These are phyloP conservation scores for Xanthoparmelia taractica DNA, from an alignment of 495 filamentous ascomycete species.

Conservation along the genomic window DNA sequence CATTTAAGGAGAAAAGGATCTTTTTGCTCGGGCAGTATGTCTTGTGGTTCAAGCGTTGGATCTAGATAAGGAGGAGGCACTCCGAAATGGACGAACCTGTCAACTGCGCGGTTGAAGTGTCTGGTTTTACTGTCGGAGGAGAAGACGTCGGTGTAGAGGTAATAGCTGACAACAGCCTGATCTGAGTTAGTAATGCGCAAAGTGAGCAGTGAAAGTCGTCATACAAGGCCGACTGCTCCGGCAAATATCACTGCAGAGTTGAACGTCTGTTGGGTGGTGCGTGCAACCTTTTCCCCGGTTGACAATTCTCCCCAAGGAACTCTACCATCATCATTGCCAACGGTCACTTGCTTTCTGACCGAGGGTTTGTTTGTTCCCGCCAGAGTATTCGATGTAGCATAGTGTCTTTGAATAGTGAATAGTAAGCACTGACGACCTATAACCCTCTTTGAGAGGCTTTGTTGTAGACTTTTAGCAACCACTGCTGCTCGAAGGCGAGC, in stretches of 20 bases:
- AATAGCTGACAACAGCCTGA: constrained; percentile 65
- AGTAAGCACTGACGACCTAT: not conserved
- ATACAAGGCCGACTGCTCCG: constrained; percentile 68
- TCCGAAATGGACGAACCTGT: too few relatives aligned
- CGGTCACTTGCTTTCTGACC: constrained; percentile 59
- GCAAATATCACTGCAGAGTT: constrained; percentile 72
- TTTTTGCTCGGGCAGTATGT: too few relatives aligned
- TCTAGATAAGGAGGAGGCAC: too few relatives aligned
- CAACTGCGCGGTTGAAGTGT: constrained; percentile 82
- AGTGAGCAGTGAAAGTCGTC: constrained; percentile 18
- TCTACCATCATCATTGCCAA: constrained; percentile 72
- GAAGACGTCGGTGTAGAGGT: constrained; percentile 83
- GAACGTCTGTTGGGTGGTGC: constrained; percentile 83
- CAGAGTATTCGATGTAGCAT: constrained; percentile 48
- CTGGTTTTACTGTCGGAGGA: constrained; percentile 74
- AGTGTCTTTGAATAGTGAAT: constrained; percentile 22
- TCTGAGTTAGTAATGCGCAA: not conserved
- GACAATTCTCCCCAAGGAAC: constrained; percentile 74
- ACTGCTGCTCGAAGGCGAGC: not conserved
- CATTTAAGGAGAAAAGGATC: too few relatives aligned
- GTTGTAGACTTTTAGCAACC: not conserved
- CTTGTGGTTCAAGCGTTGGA: too few relatives aligned
- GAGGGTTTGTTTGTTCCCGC: constrained; percentile 18
- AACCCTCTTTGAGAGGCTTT: not conserved
- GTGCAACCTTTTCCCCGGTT: constrained; percentile 65